Conservation (phyloP, 129 eudicot species). For the Silybum marianum region DNA sequence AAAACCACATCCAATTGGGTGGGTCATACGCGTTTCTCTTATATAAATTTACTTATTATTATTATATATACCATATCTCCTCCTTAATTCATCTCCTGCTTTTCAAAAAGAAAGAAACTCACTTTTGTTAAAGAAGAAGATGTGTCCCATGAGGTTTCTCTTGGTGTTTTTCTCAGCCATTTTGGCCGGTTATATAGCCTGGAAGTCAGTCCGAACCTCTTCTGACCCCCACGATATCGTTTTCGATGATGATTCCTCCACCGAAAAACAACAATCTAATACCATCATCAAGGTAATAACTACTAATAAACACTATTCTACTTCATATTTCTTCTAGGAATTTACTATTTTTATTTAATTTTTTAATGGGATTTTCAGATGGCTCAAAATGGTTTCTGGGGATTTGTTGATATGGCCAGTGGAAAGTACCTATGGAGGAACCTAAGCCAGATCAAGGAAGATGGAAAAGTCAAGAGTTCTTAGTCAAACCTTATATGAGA, state of each 20-base stretch:
- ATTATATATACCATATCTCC: conserved; percentile 2
- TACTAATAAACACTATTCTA: neutral
- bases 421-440: conserved; percentile 86
- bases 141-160: conserved; percentile 84
- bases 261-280: conserved; percentile 31
- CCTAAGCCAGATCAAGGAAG: conserved; percentile 47
- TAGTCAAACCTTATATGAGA: conserved; percentile 25
- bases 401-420: conserved; percentile 83
- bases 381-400: conserved; percentile 71
- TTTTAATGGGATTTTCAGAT: conserved; percentile 39
- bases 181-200: conserved; percentile 71
- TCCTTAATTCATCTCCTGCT: neutral
- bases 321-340: neutral
- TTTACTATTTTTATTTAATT: neutral
- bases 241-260: conserved; percentile 39
- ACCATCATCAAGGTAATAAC: conserved; percentile 39
- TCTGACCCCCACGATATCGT: conserved; percentile 4
- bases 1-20: conserved; percentile 29
- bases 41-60: conserved; percentile 3
- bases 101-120: neutral
- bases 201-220: conserved; percentile 48
- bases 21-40: conserved; percentile 26
- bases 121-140: conserved; percentile 2
- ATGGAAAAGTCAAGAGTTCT: conserved; percentile 35
- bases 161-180: conserved; percentile 74